Conservation (phyloP, 768 basidiomycete genomes). For the Calocera cornea region DNA sequence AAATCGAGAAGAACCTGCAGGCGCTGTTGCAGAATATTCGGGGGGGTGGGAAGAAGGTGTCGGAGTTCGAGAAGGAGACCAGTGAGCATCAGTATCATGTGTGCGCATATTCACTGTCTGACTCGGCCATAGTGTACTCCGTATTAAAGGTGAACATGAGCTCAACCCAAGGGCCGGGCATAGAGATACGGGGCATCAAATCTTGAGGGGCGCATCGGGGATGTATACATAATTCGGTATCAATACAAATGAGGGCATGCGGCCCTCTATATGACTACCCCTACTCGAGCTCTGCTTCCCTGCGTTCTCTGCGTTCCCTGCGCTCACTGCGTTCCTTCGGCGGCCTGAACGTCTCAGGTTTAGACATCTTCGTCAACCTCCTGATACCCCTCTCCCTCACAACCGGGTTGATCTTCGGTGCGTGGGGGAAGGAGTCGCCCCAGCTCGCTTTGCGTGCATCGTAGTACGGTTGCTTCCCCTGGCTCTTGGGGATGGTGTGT, state of each 20-base stretch:
- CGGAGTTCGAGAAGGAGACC: conserved; percentile 44
- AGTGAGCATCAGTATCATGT: conserved; percentile 14
- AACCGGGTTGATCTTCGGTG: conserved; percentile 62
- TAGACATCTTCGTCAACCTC: not conserved
- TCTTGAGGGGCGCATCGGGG: not conserved
- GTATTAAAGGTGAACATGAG: conserved; percentile 76
- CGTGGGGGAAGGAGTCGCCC: conserved; percentile 93
- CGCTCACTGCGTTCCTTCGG: not conserved
- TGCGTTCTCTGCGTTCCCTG: not conserved
- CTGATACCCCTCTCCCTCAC: conserved; percentile 30
- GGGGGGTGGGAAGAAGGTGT: conserved; percentile 39
- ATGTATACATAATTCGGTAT: conserved; percentile 1
- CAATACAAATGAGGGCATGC: not conserved
- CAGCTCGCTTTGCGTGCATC: conserved; percentile 87
- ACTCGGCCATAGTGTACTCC: conserved; percentile 41
- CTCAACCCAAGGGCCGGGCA: conserved; percentile 77
- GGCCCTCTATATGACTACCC: not conserved
- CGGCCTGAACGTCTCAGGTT: not conserved
- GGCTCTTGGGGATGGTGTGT: conserved; percentile 79
- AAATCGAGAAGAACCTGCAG: conserved; percentile 65
- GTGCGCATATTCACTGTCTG: not conserved
- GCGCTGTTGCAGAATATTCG: conserved; percentile 65
- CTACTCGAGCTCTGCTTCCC: not conserved
- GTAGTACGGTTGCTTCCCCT: conserved; percentile 89
- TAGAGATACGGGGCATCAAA: conserved; percentile 56